Evolutionary conservation across 306 rosid species (phyloP).

Genomic region (Parietaria judaica): DNA sequence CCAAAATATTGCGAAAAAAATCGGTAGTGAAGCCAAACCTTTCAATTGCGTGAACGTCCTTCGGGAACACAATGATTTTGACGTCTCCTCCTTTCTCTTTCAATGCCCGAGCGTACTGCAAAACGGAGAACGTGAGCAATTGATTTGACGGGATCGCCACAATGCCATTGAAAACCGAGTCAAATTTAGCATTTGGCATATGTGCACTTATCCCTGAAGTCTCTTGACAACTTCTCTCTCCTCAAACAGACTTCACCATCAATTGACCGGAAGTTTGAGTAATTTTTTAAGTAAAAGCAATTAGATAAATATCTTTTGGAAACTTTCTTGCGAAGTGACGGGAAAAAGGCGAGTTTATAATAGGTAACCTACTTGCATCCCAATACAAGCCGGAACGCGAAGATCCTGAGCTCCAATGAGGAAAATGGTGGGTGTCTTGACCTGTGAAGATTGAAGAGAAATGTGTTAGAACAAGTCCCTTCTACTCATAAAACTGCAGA

Average conservation of each 20-base stretch:
- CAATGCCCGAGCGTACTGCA: conserved; percentile 77
- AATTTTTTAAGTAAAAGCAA: no score
- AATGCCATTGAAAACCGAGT: no score
- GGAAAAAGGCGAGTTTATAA: background rate
- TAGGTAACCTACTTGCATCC: conserved; percentile 51
- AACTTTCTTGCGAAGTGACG: background rate
- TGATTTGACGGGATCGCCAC: no score
- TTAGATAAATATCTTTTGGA: no score
- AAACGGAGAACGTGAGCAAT: conserved; percentile 19
- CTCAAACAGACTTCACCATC: no score
- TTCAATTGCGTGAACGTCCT: conserved; percentile 67
- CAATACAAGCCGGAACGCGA: conserved; percentile 58
- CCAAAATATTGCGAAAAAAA: no score
- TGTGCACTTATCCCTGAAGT: no score
- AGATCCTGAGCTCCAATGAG: conserved; percentile 73
- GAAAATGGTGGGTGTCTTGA: conserved; percentile 69
- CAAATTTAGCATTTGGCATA: no score
- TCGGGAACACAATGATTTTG: conserved; percentile 68
- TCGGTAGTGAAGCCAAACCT: conserved; percentile 31
- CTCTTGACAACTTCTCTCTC: no score
- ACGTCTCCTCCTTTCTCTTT: conserved; percentile 67
- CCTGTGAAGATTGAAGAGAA: conserved; percentile 40
- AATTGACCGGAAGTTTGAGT: no score
- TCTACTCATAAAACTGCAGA: no score
- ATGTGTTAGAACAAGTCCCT: background rate